Evolutionary conservation across 2,329 filamentous ascomycete genomes (phyloP).

Genomic region (Sporothrix pallida): DNA sequence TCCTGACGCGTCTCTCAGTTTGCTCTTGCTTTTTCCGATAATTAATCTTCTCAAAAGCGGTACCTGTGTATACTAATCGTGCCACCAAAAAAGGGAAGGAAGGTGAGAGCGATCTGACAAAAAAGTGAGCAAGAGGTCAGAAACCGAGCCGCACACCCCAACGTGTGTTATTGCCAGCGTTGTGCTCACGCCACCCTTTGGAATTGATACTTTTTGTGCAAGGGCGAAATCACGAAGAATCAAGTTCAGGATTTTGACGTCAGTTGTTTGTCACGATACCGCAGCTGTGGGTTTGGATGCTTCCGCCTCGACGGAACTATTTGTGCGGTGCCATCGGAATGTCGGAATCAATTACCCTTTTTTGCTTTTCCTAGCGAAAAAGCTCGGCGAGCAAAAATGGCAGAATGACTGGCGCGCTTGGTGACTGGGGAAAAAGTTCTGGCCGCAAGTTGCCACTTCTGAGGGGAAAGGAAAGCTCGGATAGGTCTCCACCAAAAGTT

Average conservation of each 20-base stretch:
- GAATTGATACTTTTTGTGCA: neutral
- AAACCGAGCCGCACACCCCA: neutral
- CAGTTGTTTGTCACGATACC: neutral
- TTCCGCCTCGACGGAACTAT: neutral
- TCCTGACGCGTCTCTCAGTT: neutral
- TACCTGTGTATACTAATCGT: neutral
- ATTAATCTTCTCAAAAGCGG: neutral
- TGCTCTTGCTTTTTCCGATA: neutral
- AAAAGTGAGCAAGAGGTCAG: neutral
- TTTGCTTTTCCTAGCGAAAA: neutral
- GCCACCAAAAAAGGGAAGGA: neutral
- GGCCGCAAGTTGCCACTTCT: slow-evolving; percentile 10
- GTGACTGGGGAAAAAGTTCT: neutral
- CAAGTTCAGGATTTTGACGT: neutral
- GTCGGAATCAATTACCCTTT: slow-evolving; percentile 23
- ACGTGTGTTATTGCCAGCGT: neutral
- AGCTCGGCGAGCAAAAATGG: neutral
- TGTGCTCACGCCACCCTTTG: neutral
- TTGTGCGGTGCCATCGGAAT: slow-evolving; percentile 9
- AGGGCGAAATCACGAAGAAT: neutral
- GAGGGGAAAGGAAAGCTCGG: neutral
- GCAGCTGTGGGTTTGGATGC: neutral
- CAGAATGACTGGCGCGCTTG: neutral
- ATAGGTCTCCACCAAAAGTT: neutral
- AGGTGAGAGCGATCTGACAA: neutral